These are phyloP conservation scores for Entoloma clypeatum DNA, from an alignment of 1,284 basidiomycete species.

Conservation along the genomic window DNA sequence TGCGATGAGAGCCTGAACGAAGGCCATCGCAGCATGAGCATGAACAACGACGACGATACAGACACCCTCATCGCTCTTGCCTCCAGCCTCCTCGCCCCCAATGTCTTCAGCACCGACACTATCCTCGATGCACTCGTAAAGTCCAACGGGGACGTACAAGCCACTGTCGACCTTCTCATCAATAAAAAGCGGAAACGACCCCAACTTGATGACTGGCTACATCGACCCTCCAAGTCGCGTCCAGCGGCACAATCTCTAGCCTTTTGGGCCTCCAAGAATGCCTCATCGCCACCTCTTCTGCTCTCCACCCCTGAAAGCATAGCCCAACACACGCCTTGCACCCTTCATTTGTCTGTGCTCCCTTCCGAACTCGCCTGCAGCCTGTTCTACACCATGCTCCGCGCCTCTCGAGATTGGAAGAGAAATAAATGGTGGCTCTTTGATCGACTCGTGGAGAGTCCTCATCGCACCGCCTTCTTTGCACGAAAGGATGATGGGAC, in stretches of 20 bases:
- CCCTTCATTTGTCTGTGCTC: slow-evolving; percentile 63
- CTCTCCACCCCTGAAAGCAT: slow-evolving; percentile 58
- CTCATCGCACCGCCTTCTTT: slow-evolving; percentile 81
- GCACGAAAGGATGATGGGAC: slow-evolving; percentile 45
- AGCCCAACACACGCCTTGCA: slow-evolving; percentile 71
- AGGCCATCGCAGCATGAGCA: neutral
- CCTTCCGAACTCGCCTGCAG: slow-evolving; percentile 68
- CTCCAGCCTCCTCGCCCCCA: slow-evolving; percentile 49
- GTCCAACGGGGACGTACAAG: slow-evolving; percentile 56
- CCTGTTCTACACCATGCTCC: slow-evolving; percentile 67
- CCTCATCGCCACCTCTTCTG: slow-evolving; percentile 57
- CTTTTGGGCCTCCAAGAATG: too few species aligned
- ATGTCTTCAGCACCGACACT: slow-evolving; percentile 31
- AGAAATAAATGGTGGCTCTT: slow-evolving; percentile 83
- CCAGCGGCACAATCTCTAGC: slow-evolving; percentile 1
- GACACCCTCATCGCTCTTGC: slow-evolving; percentile 67
- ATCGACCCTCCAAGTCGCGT: slow-evolving; percentile 5
- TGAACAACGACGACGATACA: slow-evolving; percentile 44
- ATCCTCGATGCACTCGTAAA: slow-evolving; percentile 62
- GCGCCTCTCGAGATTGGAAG: slow-evolving; percentile 61
- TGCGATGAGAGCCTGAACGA: slow-evolving; percentile 1
- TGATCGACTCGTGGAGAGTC: slow-evolving; percentile 77
- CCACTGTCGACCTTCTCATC: slow-evolving; percentile 44
- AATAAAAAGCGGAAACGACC: slow-evolving; percentile 34
- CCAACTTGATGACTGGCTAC: slow-evolving; percentile 54